A percentile compares a stretch with the other conserved stretches of the same genome.
These are phyloP conservation scores for Neopestalotiopsis rosae DNA, from an alignment of 2,329 filamentous ascomycete species.

Conservation along the genomic window DNA sequence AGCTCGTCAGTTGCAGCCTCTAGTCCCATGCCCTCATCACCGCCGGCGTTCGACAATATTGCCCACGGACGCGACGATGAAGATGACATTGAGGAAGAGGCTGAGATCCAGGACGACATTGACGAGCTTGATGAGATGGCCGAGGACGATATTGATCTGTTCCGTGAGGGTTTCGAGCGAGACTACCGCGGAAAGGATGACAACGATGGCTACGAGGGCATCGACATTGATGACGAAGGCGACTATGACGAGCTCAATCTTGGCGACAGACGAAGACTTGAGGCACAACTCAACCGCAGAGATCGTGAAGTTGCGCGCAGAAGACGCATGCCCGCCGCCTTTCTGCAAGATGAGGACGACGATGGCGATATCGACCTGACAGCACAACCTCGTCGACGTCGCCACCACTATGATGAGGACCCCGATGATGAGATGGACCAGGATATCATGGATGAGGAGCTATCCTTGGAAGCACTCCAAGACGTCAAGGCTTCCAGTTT, in stretches of 20 bases:
- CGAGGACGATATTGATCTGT: conserved; percentile 81
- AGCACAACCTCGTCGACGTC: conserved; percentile 80
- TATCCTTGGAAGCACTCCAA: conserved; percentile 87
- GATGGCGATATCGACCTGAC: conserved; percentile 86
- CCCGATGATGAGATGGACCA: conserved; percentile 89
- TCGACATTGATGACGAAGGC: conserved; percentile 78
- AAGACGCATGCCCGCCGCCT: conserved; percentile 73
- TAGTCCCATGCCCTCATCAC: conserved; percentile 70
- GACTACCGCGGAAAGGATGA: conserved; percentile 73
- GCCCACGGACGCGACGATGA: conserved; percentile 72
- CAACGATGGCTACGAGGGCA: conserved; percentile 72
- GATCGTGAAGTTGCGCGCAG: conserved; percentile 74
- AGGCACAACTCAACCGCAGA: conserved; percentile 74
- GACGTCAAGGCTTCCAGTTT: conserved; percentile 94
- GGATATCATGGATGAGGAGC: conserved; percentile 94
- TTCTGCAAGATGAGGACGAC: conserved; percentile 81
- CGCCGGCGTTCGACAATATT: conserved; percentile 67
- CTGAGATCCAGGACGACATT: conserved; percentile 73
- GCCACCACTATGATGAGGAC: conserved; percentile 93
- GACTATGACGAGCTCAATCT: conserved; percentile 75
- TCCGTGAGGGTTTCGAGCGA: conserved; percentile 73
- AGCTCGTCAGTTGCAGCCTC: conserved; percentile 59
- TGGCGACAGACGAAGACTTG: conserved; percentile 71
- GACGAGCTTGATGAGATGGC: conserved; percentile 83
- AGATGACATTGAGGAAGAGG: conserved; percentile 75